A percentile compares a stretch with the other conserved stretches of the same genome.
phyloP scores from a whole-genome alignment of 768 basidiomycete species.

The Russula sp. region DNA sequence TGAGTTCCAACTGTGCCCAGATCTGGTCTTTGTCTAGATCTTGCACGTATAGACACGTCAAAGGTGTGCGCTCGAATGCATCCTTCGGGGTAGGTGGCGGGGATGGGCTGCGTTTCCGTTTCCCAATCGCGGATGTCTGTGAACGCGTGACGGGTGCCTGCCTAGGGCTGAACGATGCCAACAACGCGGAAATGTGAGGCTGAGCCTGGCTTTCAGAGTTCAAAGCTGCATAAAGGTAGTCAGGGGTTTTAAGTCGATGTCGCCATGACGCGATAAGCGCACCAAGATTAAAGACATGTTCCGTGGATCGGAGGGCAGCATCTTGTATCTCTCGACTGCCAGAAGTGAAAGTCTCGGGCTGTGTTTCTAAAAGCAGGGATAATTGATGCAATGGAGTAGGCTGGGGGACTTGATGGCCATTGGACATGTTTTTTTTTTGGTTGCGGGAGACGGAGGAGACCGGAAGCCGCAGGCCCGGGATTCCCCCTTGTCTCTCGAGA shows the following conservation, averaged over 20 bases:
- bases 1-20: slow-evolving; percentile 91
- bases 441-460: neutral
- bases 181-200: slow-evolving; percentile 59
- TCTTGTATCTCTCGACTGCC: slow-evolving; percentile 53
- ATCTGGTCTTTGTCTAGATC: slow-evolving; percentile 83
- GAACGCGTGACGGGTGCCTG: slow-evolving; percentile 76
- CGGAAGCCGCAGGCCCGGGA: neutral
- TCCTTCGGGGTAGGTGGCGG: slow-evolving; percentile 36
- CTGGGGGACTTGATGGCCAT: slow-evolving; percentile 29
- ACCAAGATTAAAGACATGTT: slow-evolving; percentile 77
- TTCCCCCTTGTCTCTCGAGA: neutral
- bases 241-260: slow-evolving; percentile 9
- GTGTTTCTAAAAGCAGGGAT: slow-evolving; percentile 53
- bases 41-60: slow-evolving; percentile 69
- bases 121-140: slow-evolving; percentile 46
- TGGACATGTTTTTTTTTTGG: slow-evolving; percentile 1
- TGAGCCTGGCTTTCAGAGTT: slow-evolving; percentile 63
- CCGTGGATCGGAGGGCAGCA: slow-evolving; percentile 64
- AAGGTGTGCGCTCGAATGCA: slow-evolving; percentile 59
- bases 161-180: slow-evolving; percentile 64
- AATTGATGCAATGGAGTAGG: slow-evolving; percentile 48
- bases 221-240: slow-evolving; percentile 48
- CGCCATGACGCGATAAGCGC: slow-evolving; percentile 32
- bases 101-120: slow-evolving; percentile 44
- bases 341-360: slow-evolving; percentile 53